phyloP scores from a whole-genome alignment of 345 rosid genomes.

The Anacardium occidentale region DNA sequence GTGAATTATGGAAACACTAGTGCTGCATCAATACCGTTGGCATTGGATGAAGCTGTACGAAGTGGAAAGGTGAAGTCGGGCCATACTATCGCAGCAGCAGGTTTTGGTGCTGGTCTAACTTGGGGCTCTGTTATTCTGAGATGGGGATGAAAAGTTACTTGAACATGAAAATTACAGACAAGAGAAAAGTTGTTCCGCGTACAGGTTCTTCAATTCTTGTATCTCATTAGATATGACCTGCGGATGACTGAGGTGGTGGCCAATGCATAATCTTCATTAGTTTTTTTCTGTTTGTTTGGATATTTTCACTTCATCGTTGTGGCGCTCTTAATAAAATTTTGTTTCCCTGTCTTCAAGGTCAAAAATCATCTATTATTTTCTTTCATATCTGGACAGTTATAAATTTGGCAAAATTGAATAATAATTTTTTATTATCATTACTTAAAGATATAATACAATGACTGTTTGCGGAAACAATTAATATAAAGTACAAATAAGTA shows the following conservation, averaged over 20 bases:
- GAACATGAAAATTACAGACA: slow-evolving; percentile 8
- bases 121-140: slow-evolving; percentile 90
- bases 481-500: neutral
- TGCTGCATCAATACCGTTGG: slow-evolving; percentile 89
- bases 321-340: slow-evolving; percentile 23
- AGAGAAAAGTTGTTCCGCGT: slow-evolving; percentile 10
- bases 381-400: too few species aligned
- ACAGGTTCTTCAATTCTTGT: slow-evolving; percentile 18
- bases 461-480: neutral
- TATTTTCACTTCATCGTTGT: slow-evolving; percentile 13
- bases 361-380: neutral
- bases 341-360: slow-evolving; percentile 12
- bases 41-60: slow-evolving; percentile 89
- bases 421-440: neutral
- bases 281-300: slow-evolving; percentile 10
- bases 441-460: neutral
- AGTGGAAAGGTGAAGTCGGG: slow-evolving; percentile 83
- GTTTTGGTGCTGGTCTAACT: slow-evolving; percentile 94
- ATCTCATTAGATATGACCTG: slow-evolving; percentile 8
- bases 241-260: slow-evolving; percentile 18
- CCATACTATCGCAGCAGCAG: slow-evolving; percentile 72
- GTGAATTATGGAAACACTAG: slow-evolving; percentile 92
- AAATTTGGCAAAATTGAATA: slow-evolving; percentile 5
- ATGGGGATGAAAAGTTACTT: slow-evolving; percentile 59
- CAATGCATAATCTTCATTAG: slow-evolving; percentile 13